phyloP scores from a whole-genome alignment of 2,329 filamentous ascomycete species.

The Penicillium italicum region DNA sequence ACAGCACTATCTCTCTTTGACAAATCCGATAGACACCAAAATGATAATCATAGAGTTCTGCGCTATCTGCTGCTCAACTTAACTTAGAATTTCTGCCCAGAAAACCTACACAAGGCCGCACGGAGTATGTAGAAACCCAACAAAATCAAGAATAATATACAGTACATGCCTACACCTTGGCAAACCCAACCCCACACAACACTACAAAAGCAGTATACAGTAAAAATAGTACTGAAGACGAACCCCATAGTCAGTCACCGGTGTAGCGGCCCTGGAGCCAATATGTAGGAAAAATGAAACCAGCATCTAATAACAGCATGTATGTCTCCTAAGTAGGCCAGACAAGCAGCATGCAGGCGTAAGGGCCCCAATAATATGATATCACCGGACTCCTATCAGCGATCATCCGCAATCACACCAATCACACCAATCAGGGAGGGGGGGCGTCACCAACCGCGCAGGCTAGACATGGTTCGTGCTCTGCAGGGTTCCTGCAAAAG shows the following conservation, averaged over 20 bases:
- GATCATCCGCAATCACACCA: background rate
- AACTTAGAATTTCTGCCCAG: background rate
- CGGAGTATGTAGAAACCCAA: background rate
- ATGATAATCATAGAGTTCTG: background rate
- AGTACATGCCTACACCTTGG: background rate
- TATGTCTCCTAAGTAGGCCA: background rate
- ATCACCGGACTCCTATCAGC: background rate
- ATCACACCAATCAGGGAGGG: no score
- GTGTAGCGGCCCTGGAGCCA: background rate
- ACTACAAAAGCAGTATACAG: background rate
- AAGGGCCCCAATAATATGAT: conserved; percentile 11
- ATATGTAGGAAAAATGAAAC: conserved; percentile 5
- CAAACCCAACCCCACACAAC: background rate
- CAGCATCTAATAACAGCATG: conserved; percentile 2
- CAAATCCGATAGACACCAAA: background rate
- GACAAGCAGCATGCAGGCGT: background rate
- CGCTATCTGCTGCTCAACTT: background rate
- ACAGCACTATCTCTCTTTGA: background rate
- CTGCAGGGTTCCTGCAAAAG: conserved; percentile 6
- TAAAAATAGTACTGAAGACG: background rate
- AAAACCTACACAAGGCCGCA: background rate
- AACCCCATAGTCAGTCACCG: background rate
- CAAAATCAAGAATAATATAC: background rate
- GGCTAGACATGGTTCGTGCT: conserved; percentile 4
- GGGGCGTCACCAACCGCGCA: background rate